A percentile compares a stretch with the other conserved stretches of the same genome.
phyloP scores from a whole-genome alignment of 768 basidiomycete genomes.

The Mycena indigotica region DNA sequence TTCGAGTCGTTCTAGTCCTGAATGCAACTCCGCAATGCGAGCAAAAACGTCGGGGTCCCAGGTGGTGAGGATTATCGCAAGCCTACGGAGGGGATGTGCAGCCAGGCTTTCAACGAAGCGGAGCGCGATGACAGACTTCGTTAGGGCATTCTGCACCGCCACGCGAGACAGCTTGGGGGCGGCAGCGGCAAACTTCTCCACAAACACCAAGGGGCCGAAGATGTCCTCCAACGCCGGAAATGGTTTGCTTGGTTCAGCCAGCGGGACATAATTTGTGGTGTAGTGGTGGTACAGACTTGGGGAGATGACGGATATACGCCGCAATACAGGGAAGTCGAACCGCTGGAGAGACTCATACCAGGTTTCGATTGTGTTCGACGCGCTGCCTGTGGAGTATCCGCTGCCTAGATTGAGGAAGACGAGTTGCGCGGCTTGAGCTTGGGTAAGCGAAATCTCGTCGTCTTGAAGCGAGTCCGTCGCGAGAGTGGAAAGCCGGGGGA shows the following conservation, averaged over 20 bases:
- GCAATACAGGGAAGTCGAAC: neutral
- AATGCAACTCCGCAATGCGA: neutral
- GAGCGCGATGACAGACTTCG: neutral
- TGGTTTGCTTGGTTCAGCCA: neutral
- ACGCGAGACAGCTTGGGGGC: neutral
- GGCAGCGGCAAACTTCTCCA: neutral
- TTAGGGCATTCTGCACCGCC: neutral
- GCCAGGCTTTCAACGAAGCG: neutral
- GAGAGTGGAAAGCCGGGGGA: neutral
- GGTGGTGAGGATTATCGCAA: neutral
- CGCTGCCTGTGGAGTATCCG: neutral
- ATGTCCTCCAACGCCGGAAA: neutral
- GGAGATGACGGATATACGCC: neutral
- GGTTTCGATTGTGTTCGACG: neutral
- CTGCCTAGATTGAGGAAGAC: neutral
- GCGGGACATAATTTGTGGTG: neutral
- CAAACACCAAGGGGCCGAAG: neutral
- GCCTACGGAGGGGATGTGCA: neutral
- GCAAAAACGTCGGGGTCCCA: neutral
- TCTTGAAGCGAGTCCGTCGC: neutral
- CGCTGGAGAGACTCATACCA: neutral
- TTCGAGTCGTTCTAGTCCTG: neutral
- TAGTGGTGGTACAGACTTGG: neutral
- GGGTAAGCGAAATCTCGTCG: neutral
- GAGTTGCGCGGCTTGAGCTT: neutral